Evolutionary conservation across 345 rosid genomes (phyloP).

Genomic region (Lagerstroemia speciosa): DNA sequence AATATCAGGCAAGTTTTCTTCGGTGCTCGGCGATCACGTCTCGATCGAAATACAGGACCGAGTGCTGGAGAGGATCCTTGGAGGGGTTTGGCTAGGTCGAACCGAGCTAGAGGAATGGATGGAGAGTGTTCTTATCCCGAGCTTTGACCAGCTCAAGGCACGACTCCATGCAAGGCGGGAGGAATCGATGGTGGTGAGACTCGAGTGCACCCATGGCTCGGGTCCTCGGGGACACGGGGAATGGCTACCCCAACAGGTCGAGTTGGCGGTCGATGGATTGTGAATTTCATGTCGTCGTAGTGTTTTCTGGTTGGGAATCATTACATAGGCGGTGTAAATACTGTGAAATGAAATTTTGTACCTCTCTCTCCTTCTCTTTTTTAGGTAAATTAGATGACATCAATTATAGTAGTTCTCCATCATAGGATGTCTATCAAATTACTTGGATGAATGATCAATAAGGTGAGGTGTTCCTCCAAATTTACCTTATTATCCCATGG

Average conservation of each 20-base stretch:
- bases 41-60: slow-evolving; percentile 51
- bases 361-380: too few relatives aligned
- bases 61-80: slow-evolving; percentile 60
- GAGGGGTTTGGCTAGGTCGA: slow-evolving; percentile 58
- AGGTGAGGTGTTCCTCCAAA: neutral
- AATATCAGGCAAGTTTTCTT: slow-evolving; percentile 39
- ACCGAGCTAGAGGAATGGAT: slow-evolving; percentile 74
- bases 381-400: neutral
- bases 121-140: slow-evolving; percentile 58
- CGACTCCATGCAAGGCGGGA: slow-evolving; percentile 9
- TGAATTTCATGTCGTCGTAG: slow-evolving; percentile 5
- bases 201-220: slow-evolving; percentile 39
- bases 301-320: too few relatives aligned
- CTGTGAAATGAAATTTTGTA: slow-evolving; percentile 8
- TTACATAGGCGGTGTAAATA: slow-evolving; percentile 40
- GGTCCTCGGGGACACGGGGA: slow-evolving; percentile 33
- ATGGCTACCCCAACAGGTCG: slow-evolving; percentile 50
- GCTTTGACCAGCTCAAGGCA: slow-evolving; percentile 46
- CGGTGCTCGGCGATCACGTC: slow-evolving; percentile 22
- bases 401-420: neutral
- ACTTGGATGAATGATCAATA: neutral
- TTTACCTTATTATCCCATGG: neutral
- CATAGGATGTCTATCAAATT: neutral
- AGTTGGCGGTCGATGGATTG: slow-evolving; percentile 31
- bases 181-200: slow-evolving; percentile 35